phyloP scores from a whole-genome alignment of 2,329 filamentous ascomycete species.

The Cladosporium sp. region DNA sequence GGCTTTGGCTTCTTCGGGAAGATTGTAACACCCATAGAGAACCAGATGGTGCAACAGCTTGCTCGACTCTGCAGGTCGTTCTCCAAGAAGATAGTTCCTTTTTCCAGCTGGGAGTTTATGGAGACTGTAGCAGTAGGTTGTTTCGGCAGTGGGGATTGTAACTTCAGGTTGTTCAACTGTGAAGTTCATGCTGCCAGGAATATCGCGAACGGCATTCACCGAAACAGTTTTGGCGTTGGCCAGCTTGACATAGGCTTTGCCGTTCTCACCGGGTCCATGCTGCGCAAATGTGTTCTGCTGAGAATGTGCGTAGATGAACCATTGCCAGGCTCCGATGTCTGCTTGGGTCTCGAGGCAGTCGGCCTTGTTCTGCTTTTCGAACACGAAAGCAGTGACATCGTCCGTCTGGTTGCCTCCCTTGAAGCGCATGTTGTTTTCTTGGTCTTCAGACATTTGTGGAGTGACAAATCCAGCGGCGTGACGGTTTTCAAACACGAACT shows the following conservation, averaged over 20 bases:
- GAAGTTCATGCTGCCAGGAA: slow-evolving; percentile 21
- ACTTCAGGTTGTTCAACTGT: slow-evolving; percentile 22
- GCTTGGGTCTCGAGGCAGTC: slow-evolving; percentile 22
- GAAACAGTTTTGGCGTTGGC: slow-evolving; percentile 23
- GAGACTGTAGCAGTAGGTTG: slow-evolving; percentile 25
- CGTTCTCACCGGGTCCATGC: slow-evolving; percentile 22
- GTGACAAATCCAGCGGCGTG: slow-evolving; percentile 23
- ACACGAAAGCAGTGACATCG: slow-evolving; percentile 24
- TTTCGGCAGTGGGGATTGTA: slow-evolving; percentile 21
- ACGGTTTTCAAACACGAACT: slow-evolving; percentile 25
- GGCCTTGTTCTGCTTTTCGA: slow-evolving; percentile 25
- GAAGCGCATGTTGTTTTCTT: slow-evolving; percentile 25
- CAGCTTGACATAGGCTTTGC: slow-evolving; percentile 25
- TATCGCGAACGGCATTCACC: slow-evolving; percentile 16
- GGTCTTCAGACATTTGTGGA: slow-evolving; percentile 24
- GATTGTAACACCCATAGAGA: slow-evolving; percentile 25
- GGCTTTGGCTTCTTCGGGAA: slow-evolving; percentile 16
- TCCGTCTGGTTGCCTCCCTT: slow-evolving; percentile 22
- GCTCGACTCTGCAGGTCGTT: slow-evolving; percentile 21
- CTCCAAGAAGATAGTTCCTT: slow-evolving; percentile 23
- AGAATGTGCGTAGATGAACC: slow-evolving; percentile 26
- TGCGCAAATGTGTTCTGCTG: slow-evolving; percentile 24
- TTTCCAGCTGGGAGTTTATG: slow-evolving; percentile 24
- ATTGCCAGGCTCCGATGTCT: slow-evolving; percentile 22
- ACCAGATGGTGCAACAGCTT: slow-evolving; percentile 24